These are phyloP conservation scores for Colletotrichum euphorbiae DNA, from an alignment of 2,329 filamentous ascomycete genomes.

Conservation along the genomic window DNA sequence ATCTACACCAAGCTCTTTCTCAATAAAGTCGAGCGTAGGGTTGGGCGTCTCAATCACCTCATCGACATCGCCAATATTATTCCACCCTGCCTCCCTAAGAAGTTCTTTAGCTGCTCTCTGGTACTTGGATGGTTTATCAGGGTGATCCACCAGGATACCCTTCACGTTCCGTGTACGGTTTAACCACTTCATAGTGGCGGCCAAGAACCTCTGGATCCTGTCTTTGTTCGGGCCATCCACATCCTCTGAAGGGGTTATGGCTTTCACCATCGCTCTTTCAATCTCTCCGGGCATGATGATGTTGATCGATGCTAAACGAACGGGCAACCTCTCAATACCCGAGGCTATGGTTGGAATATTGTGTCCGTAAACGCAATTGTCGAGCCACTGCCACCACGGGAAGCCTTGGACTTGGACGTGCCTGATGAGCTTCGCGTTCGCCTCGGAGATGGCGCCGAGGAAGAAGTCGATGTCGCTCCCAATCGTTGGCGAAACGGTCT, in stretches of 20 bases:
- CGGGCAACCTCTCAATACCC: background rate
- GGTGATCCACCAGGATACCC: no score
- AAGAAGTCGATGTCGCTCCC: background rate
- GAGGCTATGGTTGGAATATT: background rate
- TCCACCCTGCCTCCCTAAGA: background rate
- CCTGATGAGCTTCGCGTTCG: background rate
- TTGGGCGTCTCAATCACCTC: background rate
- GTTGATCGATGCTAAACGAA: background rate
- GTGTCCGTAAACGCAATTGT: background rate
- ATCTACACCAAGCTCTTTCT: conserved; percentile 4
- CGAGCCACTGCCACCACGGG: background rate
- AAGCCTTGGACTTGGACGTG: background rate
- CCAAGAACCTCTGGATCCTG: no score
- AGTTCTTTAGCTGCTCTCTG: background rate
- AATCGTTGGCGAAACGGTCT: background rate
- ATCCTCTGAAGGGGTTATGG: no score
- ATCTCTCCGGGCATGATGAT: conserved; percentile 1
- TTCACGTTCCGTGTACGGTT: no score
- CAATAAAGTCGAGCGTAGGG: background rate
- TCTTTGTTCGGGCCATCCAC: no score
- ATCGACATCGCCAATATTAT: background rate
- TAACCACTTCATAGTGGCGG: no score
- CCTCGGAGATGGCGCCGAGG: background rate
- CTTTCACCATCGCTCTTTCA: background rate
- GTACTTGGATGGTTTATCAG: no score